Percentiles rank a stretch among this genome's conserved stretches.
phyloP scores from a whole-genome alignment of 1,139 yeast species.

The Candida smagusa region DNA sequence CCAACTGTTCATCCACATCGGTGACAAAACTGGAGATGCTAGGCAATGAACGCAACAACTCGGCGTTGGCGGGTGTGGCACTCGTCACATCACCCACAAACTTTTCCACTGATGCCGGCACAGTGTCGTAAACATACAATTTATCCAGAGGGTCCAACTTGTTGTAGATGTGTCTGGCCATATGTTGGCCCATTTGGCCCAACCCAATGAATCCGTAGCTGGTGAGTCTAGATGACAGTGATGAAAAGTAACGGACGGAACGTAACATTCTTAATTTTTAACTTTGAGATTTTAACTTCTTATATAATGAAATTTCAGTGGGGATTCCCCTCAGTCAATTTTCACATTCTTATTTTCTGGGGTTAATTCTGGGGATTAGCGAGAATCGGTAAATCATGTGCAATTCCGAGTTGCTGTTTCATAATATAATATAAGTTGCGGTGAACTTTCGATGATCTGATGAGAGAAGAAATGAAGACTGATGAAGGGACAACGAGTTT shows the following conservation, averaged over 20 bases:
- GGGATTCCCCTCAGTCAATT: constrained; percentile 3
- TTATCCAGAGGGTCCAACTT: constrained; percentile 38
- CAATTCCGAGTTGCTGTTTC: too few relatives aligned
- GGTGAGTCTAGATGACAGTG: constrained; percentile 15
- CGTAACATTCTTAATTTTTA: constrained; percentile 10
- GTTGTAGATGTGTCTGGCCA: constrained; percentile 53
- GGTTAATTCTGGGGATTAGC: too few relatives aligned
- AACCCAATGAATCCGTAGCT: constrained; percentile 55
- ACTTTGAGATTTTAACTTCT: neutral
- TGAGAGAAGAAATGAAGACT: too few relatives aligned
- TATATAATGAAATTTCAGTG: constrained; percentile 1
- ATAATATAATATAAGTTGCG: too few relatives aligned
- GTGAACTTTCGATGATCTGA: too few relatives aligned
- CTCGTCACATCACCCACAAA: constrained; percentile 27
- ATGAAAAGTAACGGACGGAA: constrained; percentile 21
- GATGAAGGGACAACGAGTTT: too few relatives aligned
- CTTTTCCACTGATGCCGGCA: constrained; percentile 25
- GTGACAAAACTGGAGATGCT: constrained; percentile 29
- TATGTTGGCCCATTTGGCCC: constrained; percentile 60
- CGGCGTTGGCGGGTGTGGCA: constrained; percentile 21
- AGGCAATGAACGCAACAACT: constrained; percentile 20
- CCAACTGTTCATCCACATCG: constrained; percentile 38
- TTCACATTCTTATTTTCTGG: neutral
- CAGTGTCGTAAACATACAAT: constrained; percentile 45
- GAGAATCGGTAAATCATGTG: too few relatives aligned